Evolutionary conservation across 176 grass and related monocot species (phyloP).

Genomic region (Zizania latifolia): DNA sequence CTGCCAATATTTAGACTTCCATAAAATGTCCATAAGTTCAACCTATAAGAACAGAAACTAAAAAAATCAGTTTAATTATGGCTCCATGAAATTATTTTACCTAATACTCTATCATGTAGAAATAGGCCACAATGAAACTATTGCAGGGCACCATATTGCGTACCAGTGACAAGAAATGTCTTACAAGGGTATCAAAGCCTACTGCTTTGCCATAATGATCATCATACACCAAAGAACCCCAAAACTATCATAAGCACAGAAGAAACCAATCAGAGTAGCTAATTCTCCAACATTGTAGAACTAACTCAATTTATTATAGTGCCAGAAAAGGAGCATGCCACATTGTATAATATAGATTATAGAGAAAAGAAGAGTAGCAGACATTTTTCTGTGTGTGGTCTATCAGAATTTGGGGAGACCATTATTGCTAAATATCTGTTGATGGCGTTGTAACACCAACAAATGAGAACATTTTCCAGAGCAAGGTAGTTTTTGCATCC

Average conservation of each 20-base stretch:
- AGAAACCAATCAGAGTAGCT: background rate
- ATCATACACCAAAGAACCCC: background rate
- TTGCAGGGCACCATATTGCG: background rate
- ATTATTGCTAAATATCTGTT: background rate
- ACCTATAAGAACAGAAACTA: slow-evolving; percentile 37
- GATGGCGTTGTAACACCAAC: slow-evolving; percentile 1
- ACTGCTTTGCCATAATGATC: background rate
- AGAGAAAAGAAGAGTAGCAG: background rate
- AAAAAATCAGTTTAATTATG: background rate
- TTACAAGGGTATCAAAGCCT: background rate
- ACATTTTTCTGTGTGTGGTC: background rate
- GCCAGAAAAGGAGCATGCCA: background rate
- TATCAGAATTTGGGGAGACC: slow-evolving; percentile 3
- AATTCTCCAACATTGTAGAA: slow-evolving; percentile 17
- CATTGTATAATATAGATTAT: background rate
- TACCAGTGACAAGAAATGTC: background rate
- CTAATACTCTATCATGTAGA: background rate
- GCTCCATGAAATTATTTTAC: background rate
- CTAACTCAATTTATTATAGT: background rate
- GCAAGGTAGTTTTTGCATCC: background rate
- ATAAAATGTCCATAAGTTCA: slow-evolving; percentile 78
- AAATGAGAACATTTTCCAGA: background rate
- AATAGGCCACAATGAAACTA: background rate
- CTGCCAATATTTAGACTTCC: slow-evolving; percentile 84
- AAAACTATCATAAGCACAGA: background rate